Conservation (phyloP, 2,329 filamentous ascomycete genomes). For the Cadophora sp. region DNA sequence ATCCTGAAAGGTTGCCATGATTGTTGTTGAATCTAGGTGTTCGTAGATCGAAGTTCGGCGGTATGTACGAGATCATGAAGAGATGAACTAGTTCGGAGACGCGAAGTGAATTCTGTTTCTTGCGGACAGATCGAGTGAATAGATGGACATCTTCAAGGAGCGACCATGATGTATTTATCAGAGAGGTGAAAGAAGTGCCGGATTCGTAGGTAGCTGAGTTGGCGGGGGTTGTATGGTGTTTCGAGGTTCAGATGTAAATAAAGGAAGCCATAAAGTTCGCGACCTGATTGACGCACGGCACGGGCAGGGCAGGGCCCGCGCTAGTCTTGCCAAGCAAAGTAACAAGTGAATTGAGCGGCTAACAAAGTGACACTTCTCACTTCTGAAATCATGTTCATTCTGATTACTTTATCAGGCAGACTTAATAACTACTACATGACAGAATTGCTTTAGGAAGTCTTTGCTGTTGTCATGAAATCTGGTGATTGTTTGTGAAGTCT, state of each 20-base stretch:
- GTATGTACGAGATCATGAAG: background rate
- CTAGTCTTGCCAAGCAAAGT: background rate
- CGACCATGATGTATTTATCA: conserved; percentile 10
- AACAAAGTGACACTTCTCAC: conserved; percentile 6
- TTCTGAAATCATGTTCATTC: background rate
- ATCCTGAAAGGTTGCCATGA: conserved; percentile 41
- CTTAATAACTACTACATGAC: no score
- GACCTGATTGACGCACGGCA: background rate
- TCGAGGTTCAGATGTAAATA: conserved; percentile 29
- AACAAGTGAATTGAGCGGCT: background rate
- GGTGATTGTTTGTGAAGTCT: conserved; percentile 1
- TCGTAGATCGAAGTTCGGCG: conserved; percentile 8
- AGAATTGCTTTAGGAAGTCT: background rate
- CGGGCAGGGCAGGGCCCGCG: conserved; percentile 2
- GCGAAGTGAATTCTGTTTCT: background rate
- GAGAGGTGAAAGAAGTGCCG: background rate
- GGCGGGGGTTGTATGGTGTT: background rate
- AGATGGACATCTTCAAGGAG: conserved; percentile 5
- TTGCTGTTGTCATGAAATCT: background rate
- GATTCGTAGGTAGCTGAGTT: background rate
- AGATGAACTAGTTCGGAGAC: background rate
- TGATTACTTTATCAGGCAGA: no score
- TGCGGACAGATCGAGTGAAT: background rate
- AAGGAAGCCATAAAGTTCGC: conserved; percentile 20
- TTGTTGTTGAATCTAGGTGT: background rate